Percentiles rank a stretch among this genome's conserved stretches.
Conservation (phyloP, 768 basidiomycete species). For the Psilocybe tampanensis region DNA sequence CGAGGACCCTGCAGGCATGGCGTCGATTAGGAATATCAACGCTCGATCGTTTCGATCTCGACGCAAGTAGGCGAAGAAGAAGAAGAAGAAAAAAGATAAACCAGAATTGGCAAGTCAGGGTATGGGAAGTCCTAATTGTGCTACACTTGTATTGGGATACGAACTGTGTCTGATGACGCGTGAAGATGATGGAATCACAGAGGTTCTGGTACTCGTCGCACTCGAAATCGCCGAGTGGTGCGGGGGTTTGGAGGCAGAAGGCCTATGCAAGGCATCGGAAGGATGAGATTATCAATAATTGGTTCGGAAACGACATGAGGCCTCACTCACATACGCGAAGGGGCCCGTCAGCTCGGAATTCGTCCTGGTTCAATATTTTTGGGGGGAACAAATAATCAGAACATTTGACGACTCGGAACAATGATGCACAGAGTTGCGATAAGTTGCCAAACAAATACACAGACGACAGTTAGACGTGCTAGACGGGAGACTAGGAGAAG, state of each 20-base stretch:
- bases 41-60: no score
- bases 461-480: slow-evolving; percentile 7
- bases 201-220: no score
- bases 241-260: not conserved
- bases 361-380: no score
- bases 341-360: not conserved
- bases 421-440: not conserved
- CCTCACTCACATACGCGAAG: not conserved
- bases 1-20: no score
- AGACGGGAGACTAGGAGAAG: not conserved
- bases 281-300: not conserved
- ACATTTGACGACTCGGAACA: not conserved
- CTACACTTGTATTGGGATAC: no score
- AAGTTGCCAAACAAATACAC: not conserved
- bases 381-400: no score
- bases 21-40: no score
- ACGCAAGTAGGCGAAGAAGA: no score
- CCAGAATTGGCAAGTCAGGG: no score
- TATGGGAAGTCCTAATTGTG: no score
- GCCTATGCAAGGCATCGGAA: not conserved
- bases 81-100: no score
- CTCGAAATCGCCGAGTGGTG: not conserved
- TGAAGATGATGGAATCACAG: not conserved
- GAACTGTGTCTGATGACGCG: not conserved
- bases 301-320: not conserved